phyloP scores from a whole-genome alignment of 2,329 filamentous ascomycete genomes.

The Verticillium zaregamsianum region DNA sequence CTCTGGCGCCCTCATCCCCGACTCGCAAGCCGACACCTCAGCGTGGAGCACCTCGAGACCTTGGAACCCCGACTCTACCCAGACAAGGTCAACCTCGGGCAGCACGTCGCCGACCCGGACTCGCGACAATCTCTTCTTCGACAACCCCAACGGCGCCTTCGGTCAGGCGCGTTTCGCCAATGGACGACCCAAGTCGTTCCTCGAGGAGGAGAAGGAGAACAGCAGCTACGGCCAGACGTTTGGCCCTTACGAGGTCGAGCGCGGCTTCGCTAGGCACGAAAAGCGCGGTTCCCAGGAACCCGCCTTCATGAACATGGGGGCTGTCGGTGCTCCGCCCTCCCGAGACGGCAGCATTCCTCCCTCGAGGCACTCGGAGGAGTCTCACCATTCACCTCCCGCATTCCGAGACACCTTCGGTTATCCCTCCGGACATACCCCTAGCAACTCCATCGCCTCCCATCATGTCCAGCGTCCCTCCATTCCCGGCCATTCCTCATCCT shows the following conservation, averaged over 20 bases:
- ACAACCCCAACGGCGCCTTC: constrained; percentile 28
- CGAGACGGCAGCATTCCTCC: constrained; percentile 52
- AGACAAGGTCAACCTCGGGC: constrained; percentile 40
- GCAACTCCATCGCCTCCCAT: constrained; percentile 39
- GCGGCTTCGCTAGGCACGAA: constrained; percentile 17
- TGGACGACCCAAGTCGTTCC: constrained; percentile 24
- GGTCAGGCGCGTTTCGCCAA: constrained; percentile 20
- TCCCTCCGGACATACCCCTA: constrained; percentile 31
- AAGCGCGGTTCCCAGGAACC: constrained; percentile 30
- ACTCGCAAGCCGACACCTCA: constrained; percentile 67
- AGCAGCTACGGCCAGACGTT: constrained; percentile 16
- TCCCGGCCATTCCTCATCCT: constrained; percentile 40
- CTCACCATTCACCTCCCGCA: constrained; percentile 22
- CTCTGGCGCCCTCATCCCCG: constrained; percentile 63
- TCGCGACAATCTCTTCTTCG: constrained; percentile 47
- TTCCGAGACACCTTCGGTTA: constrained; percentile 26
- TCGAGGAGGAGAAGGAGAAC: constrained; percentile 36
- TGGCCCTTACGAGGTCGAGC: constrained; percentile 2
- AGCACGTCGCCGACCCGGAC: constrained; percentile 56
- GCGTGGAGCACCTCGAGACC: constrained; percentile 34
- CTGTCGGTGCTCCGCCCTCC: constrained; percentile 31
- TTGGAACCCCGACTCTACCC: constrained; percentile 54
- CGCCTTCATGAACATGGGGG: constrained; percentile 39
- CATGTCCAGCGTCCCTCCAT: constrained; percentile 33
- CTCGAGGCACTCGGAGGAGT: constrained; percentile 49